Conservation (phyloP, 139 green algal species). For the Ulvella scutata region DNA sequence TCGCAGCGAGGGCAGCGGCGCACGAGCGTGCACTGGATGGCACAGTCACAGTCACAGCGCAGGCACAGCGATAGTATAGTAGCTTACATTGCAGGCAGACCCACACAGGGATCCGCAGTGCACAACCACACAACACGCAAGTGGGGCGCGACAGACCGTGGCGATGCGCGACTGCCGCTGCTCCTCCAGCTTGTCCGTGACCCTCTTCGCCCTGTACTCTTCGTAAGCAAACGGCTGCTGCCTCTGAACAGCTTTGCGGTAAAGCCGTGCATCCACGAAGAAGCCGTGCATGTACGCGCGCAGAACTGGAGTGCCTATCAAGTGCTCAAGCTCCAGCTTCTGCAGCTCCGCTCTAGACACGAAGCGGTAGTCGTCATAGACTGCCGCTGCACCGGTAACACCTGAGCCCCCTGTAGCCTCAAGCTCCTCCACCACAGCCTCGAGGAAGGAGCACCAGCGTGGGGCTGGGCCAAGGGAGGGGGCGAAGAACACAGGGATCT, state of each 20-base stretch:
- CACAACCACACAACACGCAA: too few species aligned
- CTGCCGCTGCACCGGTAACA: slow-evolving; percentile 20
- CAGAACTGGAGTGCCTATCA: slow-evolving; percentile 83
- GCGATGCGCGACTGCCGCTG: slow-evolving; percentile 69
- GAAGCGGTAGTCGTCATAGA: slow-evolving; percentile 97
- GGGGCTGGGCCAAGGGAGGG: slow-evolving; percentile 82
- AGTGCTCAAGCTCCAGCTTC: slow-evolving; percentile 66
- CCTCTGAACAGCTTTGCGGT: slow-evolving; percentile 47
- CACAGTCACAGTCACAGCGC: too few species aligned
- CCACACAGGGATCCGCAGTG: too few species aligned
- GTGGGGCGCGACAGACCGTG: slow-evolving; percentile 15
- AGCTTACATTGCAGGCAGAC: too few species aligned
- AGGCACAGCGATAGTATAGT: too few species aligned
- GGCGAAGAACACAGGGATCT: slow-evolving; percentile 76
- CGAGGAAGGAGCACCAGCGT: slow-evolving; percentile 88
- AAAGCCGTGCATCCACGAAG: slow-evolving; percentile 90
- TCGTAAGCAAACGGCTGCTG: slow-evolving; percentile 86
- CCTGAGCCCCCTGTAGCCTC: slow-evolving; percentile 51
- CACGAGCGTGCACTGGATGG: too few species aligned
- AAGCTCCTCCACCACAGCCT: slow-evolving; percentile 92
- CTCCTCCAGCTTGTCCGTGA: slow-evolving; percentile 74
- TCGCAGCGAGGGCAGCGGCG: too few species aligned
- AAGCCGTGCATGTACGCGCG: slow-evolving; percentile 98
- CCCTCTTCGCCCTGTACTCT: slow-evolving; percentile 59
- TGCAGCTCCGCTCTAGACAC: slow-evolving; percentile 63